Percentiles rank a stretch among this genome's conserved stretches.
These are phyloP conservation scores for Phytopythium helicoides DNA, from an alignment of 352 stramenopile genomes.

Conservation along the genomic window DNA sequence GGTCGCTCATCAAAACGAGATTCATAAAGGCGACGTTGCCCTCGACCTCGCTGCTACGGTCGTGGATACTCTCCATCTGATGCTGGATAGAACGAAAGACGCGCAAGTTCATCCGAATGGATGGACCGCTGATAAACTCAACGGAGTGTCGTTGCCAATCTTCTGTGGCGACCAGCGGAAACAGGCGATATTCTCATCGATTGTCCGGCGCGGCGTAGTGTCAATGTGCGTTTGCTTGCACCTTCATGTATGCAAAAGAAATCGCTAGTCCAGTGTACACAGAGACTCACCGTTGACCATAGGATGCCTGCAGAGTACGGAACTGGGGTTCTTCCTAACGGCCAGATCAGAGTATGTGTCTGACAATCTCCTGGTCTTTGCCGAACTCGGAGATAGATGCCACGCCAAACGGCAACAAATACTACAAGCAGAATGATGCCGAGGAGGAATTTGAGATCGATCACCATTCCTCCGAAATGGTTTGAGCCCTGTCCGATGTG, in stretches of 20 bases:
- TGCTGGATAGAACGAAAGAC: slow-evolving; percentile 24
- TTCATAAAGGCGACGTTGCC: slow-evolving; percentile 38
- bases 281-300: slow-evolving; percentile 24
- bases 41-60: slow-evolving; percentile 16
- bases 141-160: not conserved
- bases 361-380: not conserved
- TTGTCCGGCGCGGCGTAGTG: not conserved
- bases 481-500: slow-evolving; percentile 17
- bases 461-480: slow-evolving; percentile 22
- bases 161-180: not conserved
- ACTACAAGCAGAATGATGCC: slow-evolving; percentile 16
- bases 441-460: slow-evolving; percentile 29
- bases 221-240: too few species aligned
- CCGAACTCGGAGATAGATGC: not conserved
- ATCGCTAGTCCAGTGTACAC: slow-evolving; percentile 30
- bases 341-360: not conserved
- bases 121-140: not conserved
- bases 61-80: slow-evolving; percentile 23
- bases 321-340: slow-evolving; percentile 13
- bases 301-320: slow-evolving; percentile 29
- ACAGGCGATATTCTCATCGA: not conserved
- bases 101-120: slow-evolving; percentile 2
- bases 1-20: slow-evolving; percentile 37
- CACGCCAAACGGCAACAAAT: not conserved
- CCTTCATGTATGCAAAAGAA: slow-evolving; percentile 27